A percentile compares a stretch with the other conserved stretches of the same genome.
Evolutionary conservation across 176 grass and related monocot species (phyloP).

Genomic region (Calamus simplicifolius): DNA sequence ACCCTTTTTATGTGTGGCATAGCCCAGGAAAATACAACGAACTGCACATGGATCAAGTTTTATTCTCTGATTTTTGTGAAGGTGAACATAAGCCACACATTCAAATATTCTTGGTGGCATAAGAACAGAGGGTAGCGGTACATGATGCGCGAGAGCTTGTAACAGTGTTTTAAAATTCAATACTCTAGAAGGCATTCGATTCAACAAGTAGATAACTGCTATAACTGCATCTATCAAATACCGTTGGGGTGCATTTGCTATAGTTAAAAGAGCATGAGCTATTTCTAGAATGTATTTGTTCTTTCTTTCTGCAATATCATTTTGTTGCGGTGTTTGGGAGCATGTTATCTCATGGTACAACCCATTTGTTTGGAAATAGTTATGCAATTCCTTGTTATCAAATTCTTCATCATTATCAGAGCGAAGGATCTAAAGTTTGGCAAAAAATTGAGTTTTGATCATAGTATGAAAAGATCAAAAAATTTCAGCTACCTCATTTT

Average conservation of each 20-base stretch:
- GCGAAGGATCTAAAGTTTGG: background rate
- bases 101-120: background rate
- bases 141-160: too few relatives aligned
- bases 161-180: background rate
- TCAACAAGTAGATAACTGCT: background rate
- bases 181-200: background rate
- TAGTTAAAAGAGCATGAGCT: too few relatives aligned
- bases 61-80: background rate
- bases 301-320: background rate
- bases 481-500: background rate
- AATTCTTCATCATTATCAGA: background rate
- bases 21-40: background rate
- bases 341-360: background rate
- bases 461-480: background rate
- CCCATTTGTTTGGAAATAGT: background rate
- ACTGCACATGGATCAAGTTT: background rate
- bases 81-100: background rate
- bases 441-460: conserved; percentile 1
- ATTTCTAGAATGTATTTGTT: too few relatives aligned
- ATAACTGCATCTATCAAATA: too few relatives aligned
- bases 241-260: too few relatives aligned
- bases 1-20: background rate
- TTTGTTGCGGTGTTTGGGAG: background rate
- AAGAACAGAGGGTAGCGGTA: background rate
- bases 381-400: background rate